Base-by-base conservation (phyloP, 2,329 filamentous ascomycete species). In the Ophidiomyces ophidiicola region DNA sequence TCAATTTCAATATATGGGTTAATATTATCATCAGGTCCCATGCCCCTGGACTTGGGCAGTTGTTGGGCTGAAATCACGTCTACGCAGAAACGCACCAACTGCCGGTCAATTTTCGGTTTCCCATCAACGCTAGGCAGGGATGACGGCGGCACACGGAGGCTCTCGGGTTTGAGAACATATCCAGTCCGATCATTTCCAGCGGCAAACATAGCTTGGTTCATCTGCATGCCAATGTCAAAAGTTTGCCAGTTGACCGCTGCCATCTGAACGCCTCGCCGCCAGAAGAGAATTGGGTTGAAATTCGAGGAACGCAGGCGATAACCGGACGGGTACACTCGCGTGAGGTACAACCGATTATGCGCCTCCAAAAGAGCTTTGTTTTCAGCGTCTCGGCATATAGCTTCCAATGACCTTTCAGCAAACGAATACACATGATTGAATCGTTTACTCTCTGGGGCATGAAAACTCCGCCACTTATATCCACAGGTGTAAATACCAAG, bases 241-340 rank as follows among this genome's bases (percentile, higher is more conserved):
- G 87, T 96, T 62, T 98, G 90, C 88, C 90, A 96, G 62, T 98
- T 98, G 46, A 96, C 70, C 0, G 90, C 90, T 10, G 82, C 86
- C 88, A 98, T 96, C 62, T 98, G 90, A 12, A 94, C 90, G 21
- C 90, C 90, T 30, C 85, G 79, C 36, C 88, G 79, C 90, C 90
- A 98, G 57, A 90, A 93, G 46, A 80, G 78, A 47, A 94, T 73
- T 1, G 90, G 90, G 53, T 94, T 86, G 54, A 94, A 96, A 62
- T 98, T 98, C 50, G 81, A 84, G 0, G 90, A 96, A 23, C 76
- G 77, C 41, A 96, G 70, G 19, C 90, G 80, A 50, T 76, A 78
- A 25, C 76, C 79, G 39, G 84, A 82, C 5, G 90, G 90, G 55
- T 98, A 98, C 6, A 96, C 86, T 30, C 90, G 80, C 75, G 94